A percentile compares a stretch with the other conserved stretches of the same genome.
Evolutionary conservation across 164 flowering plant species (phyloP).

Genomic region (Vitis riparia): DNA sequence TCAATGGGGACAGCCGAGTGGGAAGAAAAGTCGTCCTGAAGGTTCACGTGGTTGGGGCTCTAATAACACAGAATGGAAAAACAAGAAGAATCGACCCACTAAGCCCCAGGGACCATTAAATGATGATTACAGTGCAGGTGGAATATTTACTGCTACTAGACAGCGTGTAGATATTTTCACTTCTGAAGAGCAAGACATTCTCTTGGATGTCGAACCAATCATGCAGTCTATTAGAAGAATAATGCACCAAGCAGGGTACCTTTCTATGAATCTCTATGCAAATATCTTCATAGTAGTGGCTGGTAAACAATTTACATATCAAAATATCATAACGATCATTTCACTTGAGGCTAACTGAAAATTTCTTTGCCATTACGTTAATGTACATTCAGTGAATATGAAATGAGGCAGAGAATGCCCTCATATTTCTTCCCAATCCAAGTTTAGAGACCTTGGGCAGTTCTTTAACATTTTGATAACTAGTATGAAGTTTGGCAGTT

Average conservation of each 20-base stretch:
- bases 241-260: constrained; percentile 65
- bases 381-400: too few species aligned
- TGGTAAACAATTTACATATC: too few species aligned
- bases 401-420: too few species aligned
- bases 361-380: too few species aligned
- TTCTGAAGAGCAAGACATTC: constrained; percentile 70
- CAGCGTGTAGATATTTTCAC: constrained; percentile 68
- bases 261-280: constrained; percentile 8
- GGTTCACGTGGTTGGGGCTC: constrained; percentile 36
- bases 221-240: constrained; percentile 63
- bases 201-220: constrained; percentile 60
- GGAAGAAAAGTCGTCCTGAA: constrained; percentile 21
- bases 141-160: constrained; percentile 46
- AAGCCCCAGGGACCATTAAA: constrained; percentile 30
- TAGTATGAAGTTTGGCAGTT: too few species aligned
- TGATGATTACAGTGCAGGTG: constrained; percentile 31
- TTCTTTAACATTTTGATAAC: too few species aligned
- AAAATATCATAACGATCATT: too few species aligned
- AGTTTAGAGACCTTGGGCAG: too few species aligned
- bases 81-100: constrained; percentile 32
- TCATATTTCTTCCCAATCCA: too few species aligned
- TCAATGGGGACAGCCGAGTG: constrained; percentile 25
- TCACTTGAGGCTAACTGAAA: too few species aligned
- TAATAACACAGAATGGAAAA: constrained; percentile 43
- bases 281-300: neutral